Percentiles rank a stretch among this genome's conserved stretches.
These are phyloP conservation scores for Tulasnella sp. DNA, from an alignment of 768 basidiomycete species.

Conservation along the genomic window DNA sequence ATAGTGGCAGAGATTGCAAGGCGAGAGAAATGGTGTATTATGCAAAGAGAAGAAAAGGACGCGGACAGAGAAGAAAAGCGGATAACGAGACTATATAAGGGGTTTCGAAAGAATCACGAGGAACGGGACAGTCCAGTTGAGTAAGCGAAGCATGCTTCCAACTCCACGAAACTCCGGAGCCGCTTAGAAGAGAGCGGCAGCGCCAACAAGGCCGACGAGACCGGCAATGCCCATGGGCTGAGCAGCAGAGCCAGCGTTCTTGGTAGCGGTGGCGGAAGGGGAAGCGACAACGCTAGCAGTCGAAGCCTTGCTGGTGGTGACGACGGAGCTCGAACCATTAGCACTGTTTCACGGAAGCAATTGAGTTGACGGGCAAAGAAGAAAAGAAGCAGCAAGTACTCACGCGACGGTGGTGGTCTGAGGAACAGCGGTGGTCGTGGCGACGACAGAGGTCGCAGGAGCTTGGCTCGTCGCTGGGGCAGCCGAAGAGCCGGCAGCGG, in stretches of 20 bases:
- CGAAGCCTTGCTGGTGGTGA: neutral
- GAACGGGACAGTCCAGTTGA: neutral
- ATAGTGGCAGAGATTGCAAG: neutral
- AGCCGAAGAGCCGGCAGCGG: neutral
- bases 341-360: neutral
- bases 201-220: neutral
- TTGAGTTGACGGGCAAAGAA: neutral
- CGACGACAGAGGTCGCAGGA: neutral
- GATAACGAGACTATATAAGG: neutral
- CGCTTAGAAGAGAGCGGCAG: slow-evolving; percentile 6
- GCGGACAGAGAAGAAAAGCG: neutral
- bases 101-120: neutral
- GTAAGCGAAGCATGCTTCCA: neutral
- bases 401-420: neutral
- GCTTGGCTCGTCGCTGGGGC: neutral
- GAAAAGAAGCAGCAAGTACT: neutral
- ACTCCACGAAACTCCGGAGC: neutral
- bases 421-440: neutral
- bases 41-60: neutral
- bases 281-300: neutral
- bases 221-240: slow-evolving; percentile 4
- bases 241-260: neutral
- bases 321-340: neutral
- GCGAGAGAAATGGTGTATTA: neutral
- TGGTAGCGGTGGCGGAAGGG: neutral